Evolutionary conservation across 352 stramenopile species (phyloP).

Genomic region (Pythium rishiriense): DNA sequence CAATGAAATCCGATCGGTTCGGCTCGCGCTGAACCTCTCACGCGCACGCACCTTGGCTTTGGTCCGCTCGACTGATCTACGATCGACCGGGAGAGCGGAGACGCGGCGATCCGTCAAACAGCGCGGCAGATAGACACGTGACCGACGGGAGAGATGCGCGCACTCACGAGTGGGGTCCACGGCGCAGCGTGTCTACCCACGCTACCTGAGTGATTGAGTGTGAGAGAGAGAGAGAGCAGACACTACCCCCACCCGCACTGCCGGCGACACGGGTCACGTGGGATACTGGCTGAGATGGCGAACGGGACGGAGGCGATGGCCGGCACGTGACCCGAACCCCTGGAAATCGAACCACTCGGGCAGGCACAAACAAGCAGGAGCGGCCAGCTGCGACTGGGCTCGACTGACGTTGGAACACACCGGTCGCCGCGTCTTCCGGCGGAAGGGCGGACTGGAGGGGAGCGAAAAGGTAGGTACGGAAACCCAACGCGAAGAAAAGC

Average conservation of each 20-base stretch:
- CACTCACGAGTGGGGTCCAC: not conserved
- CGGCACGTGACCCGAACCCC: conserved; percentile 5
- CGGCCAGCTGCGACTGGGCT: conserved; percentile 5
- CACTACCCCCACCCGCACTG: conserved; percentile 3
- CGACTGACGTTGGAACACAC: conserved; percentile 1
- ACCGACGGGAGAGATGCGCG: conserved; percentile 4
- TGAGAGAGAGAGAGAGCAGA: not conserved
- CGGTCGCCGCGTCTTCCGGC: conserved; percentile 5
- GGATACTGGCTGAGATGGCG: conserved; percentile 7
- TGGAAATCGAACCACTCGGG: not conserved
- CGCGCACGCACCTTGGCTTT: not conserved
- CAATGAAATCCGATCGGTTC: conserved; percentile 3
- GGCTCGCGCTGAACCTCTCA: conserved; percentile 7
- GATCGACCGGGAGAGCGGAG: conserved; percentile 3
- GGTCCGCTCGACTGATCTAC: not conserved
- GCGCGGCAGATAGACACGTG: conserved; percentile 13
- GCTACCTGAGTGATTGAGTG: too few species aligned
- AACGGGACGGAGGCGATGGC: not conserved
- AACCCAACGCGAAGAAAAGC: conserved; percentile 3
- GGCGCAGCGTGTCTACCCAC: not conserved
- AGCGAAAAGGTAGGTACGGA: conserved; percentile 9
- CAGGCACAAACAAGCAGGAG: too few species aligned
- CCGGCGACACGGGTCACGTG: conserved; percentile 1
- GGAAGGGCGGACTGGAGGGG: conserved; percentile 3
- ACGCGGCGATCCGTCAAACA: not conserved